Base-by-base conservation (phyloP, 164 flowering plant species). In the Stephania japonica region DNA sequence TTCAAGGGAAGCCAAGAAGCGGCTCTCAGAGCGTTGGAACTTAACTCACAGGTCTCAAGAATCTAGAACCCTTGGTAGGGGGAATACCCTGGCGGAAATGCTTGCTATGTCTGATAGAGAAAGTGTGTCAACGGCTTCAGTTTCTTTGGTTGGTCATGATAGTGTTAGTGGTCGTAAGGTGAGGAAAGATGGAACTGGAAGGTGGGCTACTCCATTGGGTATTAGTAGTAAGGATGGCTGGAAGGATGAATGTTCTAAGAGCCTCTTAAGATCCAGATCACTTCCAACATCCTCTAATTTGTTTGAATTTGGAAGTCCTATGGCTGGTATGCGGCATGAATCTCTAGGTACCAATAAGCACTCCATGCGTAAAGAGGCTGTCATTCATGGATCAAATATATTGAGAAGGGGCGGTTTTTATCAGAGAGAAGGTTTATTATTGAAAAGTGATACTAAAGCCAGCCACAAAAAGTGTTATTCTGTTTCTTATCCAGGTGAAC, bases 41-140 rank as follows among this genome's bases (percentile, higher is more conserved):
- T 77, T 80, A 83, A 80, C 85, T 63, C 86, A 79, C 43, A 79
- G 78, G 70, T 82, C 72, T 75, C 89, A 85, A 77, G 87, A 87
- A 27, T 59, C 66, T 66, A 81, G 82, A 69, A 65, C 70, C 16
- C 70, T 63, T 65, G 66, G 78, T 64, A 79, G 84, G 73, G 82
- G 91, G 56, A 88, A 83, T 83, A 95, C 98, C 6, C 75, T 95
- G 26, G 97, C 85, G 53, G 98, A 93, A 78, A 95, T 93, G 98
- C 97, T 93, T 79, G 84, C 89, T 43, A 59, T 80, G 41, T 80
- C 91, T 47, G 92, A 87, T 27, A 74, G 76, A 75, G 86, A 84
- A 72, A 72, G 27, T n/a, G 75, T 67, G 72, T 65, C 76, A 3
- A 72, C 44, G 50, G 74, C 64, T 53, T 79, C 65, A 43, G 78